Base-by-base conservation (phyloP, 2,329 filamentous ascomycete species). In the Trichoderma brevicompactum region DNA sequence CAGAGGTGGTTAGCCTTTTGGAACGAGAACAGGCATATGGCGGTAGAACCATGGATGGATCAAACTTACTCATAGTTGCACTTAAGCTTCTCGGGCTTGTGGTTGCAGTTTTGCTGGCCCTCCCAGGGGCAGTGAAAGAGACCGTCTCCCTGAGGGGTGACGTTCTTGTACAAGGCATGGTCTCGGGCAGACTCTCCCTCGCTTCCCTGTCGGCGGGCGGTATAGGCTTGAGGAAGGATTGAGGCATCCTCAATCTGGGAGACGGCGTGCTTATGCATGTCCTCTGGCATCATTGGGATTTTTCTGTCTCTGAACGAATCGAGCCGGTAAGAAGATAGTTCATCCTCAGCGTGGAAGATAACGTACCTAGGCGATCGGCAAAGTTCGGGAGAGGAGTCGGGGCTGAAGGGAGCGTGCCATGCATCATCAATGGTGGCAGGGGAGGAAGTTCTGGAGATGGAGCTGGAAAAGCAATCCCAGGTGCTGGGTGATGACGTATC, bases 31-130 rank as follows among this genome's bases (percentile, higher is more conserved):
- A 28, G 2, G 23, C 23, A 28, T 5, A 28, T 28, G 23, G 23
- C 23, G 23, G 23, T 28, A 28, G 23, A 28, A 28, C 5, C 23
- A 28, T 28, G 23, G 23, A 28, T 28, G 23, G 23, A 28, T 10
- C 9, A 15, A 44, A 36, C 92, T 86, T 89, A 96, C 94, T 97
- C 94, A 76, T 97, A 98, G 81, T 97, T 96, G 88, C 94, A 97
- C 87, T 97, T 97, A 72, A 98, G 91, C 82, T 96, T 95, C 75
- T 96, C 95, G 46, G 94, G 88, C 80, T 92, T 91, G 87, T 97
- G 94, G 78, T 87, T 91, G 86, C 94, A 98, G 74, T 76, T 82
- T 38, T 80, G 65, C 67, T 88, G 83, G 72, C 87, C 90, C 76
- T 90, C 88, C 83, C 90, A 95, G 6, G 94, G 94, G 83, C 94